These are phyloP conservation scores for Incumbomyces lentus DNA, from an alignment of 2,329 filamentous ascomycete species.

Conservation along the genomic window DNA sequence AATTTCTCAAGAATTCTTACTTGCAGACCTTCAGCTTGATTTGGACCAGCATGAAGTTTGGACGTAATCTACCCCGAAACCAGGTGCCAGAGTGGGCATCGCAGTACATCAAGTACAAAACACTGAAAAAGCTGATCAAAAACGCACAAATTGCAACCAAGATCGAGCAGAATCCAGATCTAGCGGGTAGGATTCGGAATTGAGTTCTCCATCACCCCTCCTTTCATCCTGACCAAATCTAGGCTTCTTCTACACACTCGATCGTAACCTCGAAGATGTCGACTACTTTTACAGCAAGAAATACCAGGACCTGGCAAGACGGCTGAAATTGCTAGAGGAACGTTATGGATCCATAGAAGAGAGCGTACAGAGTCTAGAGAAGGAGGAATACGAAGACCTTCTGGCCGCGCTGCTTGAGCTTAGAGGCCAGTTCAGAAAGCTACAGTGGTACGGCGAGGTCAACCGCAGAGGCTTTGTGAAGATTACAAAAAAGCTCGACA, in stretches of 20 bases:
- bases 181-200: conserved; percentile 63
- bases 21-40: neutral
- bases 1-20: neutral
- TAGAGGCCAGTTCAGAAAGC: conserved; percentile 73
- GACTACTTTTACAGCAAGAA: conserved; percentile 97
- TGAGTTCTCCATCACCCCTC: conserved; percentile 18
- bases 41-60: conserved; percentile 38
- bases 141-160: conserved; percentile 55
- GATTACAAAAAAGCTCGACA: conserved; percentile 98
- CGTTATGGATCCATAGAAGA: conserved; percentile 70
- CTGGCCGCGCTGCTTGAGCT: conserved; percentile 84
- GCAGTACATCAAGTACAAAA: conserved; percentile 43
- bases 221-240: conserved; percentile 20
- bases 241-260: conserved; percentile 96
- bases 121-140: conserved; percentile 88
- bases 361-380: conserved; percentile 61
- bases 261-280: conserved; percentile 94
- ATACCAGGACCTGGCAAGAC: conserved; percentile 70
- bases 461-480: conserved; percentile 93
- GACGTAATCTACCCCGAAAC: conserved; percentile 38
- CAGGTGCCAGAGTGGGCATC: conserved; percentile 42
- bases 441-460: conserved; percentile 97
- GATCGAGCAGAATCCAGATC: conserved; percentile 66
- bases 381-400: conserved; percentile 83
- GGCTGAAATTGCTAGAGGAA: conserved; percentile 76